phyloP scores from a whole-genome alignment of 768 basidiomycete species.

The Infundibulicybe gibba region DNA sequence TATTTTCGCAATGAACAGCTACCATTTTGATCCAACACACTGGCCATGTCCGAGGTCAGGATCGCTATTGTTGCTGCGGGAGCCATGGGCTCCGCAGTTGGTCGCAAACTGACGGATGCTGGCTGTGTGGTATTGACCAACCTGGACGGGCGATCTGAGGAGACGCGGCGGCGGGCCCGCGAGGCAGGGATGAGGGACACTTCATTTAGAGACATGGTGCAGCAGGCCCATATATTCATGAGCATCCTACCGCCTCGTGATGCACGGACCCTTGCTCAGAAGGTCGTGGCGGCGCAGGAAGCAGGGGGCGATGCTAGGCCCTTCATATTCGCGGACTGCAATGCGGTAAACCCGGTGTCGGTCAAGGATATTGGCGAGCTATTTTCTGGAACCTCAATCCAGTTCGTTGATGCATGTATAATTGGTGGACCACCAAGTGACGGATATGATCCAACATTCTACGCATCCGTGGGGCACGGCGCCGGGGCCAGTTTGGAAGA shows the following conservation, averaged over 20 bases:
- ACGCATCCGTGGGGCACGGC: constrained; percentile 50
- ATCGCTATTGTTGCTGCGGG: constrained; percentile 54
- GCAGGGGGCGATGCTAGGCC: constrained; percentile 9
- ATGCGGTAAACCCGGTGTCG: constrained; percentile 52
- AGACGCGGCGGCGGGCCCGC: constrained; percentile 42
- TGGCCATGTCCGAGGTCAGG: no score
- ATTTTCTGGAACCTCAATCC: constrained; percentile 30
- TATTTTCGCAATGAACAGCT: no score
- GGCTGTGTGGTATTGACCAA: constrained; percentile 54
- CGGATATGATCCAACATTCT: constrained; percentile 49
- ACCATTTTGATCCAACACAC: no score
- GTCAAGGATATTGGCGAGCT: constrained; percentile 42
- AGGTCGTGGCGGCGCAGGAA: constrained; percentile 19
- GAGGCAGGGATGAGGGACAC: constrained; percentile 46
- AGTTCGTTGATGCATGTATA: constrained; percentile 54
- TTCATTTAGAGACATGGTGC: constrained; percentile 22
- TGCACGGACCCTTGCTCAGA: constrained; percentile 41
- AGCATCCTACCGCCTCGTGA: constrained; percentile 58
- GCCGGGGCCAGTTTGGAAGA: no score
- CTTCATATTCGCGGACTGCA: constrained; percentile 51
- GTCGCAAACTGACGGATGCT: constrained; percentile 36
- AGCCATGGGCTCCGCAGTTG: constrained; percentile 59
- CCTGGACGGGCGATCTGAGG: constrained; percentile 49
- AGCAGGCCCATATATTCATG: constrained; percentile 41
- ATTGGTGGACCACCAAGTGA: constrained; percentile 52